These are phyloP conservation scores for Rossbeevera mucosa DNA, from an alignment of 768 basidiomycete genomes.

Conservation along the genomic window DNA sequence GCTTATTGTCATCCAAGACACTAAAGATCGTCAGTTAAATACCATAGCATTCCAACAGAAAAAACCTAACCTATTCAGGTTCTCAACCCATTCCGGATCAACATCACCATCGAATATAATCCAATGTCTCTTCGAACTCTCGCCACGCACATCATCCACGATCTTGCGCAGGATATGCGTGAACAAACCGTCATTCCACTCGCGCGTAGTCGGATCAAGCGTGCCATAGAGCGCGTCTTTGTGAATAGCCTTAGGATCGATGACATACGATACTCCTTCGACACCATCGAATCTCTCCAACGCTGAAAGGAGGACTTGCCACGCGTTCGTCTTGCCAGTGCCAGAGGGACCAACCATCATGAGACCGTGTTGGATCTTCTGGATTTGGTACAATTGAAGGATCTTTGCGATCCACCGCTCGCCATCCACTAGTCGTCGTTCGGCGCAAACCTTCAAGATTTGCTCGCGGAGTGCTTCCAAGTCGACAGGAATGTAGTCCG, in stretches of 20 bases:
- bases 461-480: conserved; percentile 80
- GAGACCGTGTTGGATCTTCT: conserved; percentile 98
- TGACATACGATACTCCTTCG: conserved; percentile 93
- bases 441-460: conserved; percentile 80
- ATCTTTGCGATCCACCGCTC: conserved; percentile 94
- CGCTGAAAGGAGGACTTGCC: conserved; percentile 89
- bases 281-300: conserved; percentile 86
- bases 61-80: conserved; percentile 82
- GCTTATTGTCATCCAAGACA: conserved; percentile 97
- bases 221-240: conserved; percentile 98
- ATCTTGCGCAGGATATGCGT: conserved; percentile 97
- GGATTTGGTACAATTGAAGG: conserved; percentile 96
- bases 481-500: conserved; percentile 86
- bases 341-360: conserved; percentile 99
- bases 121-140: conserved; percentile 96
- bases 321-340: conserved; percentile 94
- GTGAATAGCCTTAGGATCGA: conserved; percentile 98
- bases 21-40: conserved; percentile 38
- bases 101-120: conserved; percentile 99
- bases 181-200: conserved; percentile 99
- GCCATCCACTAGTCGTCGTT: conserved; percentile 80
- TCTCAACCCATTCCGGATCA: conserved; percentile 99
- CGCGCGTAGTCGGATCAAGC: conserved; percentile 92
- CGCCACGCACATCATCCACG: conserved; percentile 96
- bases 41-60: background rate